A percentile compares a stretch with the other conserved stretches of the same genome.
These are phyloP conservation scores for Cyclospora cayetanensis DNA, from an alignment of 169 alveolate species.

Conservation along the genomic window DNA sequence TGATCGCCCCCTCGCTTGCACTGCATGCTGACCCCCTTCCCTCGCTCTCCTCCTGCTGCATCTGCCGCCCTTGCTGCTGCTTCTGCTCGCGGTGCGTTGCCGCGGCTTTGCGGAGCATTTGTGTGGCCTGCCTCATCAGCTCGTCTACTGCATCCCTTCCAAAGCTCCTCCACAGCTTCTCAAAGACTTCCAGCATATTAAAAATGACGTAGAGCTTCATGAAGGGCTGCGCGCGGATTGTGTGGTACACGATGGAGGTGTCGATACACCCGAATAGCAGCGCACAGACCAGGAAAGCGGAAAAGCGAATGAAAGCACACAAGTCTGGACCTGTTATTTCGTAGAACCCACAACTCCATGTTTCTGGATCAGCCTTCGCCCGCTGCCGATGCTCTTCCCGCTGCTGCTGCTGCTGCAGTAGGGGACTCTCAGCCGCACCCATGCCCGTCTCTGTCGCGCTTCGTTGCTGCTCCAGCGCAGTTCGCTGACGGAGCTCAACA, in stretches of 20 bases:
- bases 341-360: not conserved
- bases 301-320: conserved; percentile 78
- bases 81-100: not conserved
- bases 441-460: not conserved
- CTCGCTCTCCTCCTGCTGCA: not conserved
- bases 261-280: conserved; percentile 84
- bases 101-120: not conserved
- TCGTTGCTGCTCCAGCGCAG: not conserved
- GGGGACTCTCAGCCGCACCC: not conserved
- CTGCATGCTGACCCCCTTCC: not conserved
- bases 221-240: conserved; percentile 89
- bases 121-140: conserved; percentile 64
- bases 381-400: not conserved
- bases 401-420: not conserved
- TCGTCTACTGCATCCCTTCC: conserved; percentile 88
- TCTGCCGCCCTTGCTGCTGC: conserved; percentile 67
- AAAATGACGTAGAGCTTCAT: conserved; percentile 89
- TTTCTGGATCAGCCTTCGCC: not conserved
- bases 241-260: conserved; percentile 89
- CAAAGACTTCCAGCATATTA: conserved; percentile 91
- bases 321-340: conserved; percentile 20
- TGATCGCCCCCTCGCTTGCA: not conserved
- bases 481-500: not conserved
- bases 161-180: conserved; percentile 86
- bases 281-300: conserved; percentile 80